Percentiles rank a stretch among this genome's conserved stretches.
phyloP scores from a whole-genome alignment of 169 alveolate species.

The Eimeria tenella region DNA sequence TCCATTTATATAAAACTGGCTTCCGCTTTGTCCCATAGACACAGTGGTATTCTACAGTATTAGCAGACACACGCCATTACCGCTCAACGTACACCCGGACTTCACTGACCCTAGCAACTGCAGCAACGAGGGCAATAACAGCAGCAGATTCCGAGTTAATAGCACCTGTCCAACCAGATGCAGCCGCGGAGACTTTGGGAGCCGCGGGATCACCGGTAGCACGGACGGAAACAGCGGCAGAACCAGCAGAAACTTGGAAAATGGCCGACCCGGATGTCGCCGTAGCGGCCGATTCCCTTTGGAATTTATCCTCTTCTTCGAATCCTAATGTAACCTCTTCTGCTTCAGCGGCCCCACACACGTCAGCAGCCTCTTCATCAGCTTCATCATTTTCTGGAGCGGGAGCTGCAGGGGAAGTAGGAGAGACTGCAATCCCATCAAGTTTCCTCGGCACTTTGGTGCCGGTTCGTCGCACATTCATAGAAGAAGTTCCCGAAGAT shows the following conservation, averaged over 20 bases:
- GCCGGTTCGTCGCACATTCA: constrained; percentile 75
- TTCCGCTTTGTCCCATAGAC: too few relatives aligned
- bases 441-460: constrained; percentile 40
- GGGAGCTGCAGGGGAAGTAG: background rate
- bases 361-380: constrained; percentile 15
- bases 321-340: background rate
- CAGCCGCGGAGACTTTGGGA: background rate
- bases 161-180: background rate
- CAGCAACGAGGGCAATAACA: background rate
- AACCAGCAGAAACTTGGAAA: background rate
- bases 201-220: background rate
- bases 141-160: background rate
- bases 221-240: constrained; percentile 7
- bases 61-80: background rate
- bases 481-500: constrained; percentile 81
- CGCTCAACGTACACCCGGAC: background rate
- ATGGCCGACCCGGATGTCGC: background rate
- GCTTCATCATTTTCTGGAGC: background rate
- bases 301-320: background rate
- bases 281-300: background rate
- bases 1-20: too few relatives aligned
- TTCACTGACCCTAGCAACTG: background rate
- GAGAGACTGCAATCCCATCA: constrained; percentile 12
- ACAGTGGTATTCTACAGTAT: background rate
- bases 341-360: background rate